Evolutionary conservation across 2,329 filamentous ascomycete genomes (phyloP), one percentile per base, ranked within the genome.

Genomic region (Nigrograna mackinnonii): DNA sequence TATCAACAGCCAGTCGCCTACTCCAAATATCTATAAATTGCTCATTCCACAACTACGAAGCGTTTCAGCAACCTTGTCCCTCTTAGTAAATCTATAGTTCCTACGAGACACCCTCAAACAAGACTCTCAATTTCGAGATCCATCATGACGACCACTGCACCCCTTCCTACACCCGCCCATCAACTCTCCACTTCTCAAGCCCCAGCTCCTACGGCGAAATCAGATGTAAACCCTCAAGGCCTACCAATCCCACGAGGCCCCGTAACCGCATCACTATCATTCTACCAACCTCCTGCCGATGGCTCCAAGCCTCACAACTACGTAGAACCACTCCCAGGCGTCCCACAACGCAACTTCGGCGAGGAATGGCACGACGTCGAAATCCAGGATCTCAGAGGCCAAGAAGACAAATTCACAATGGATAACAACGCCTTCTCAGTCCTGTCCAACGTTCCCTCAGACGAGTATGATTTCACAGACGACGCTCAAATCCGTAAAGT

Each of bases 341-440:
- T 77, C 19, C 82, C 83, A 0, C 78, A 82, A 58, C 78, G 78
- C 50, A 95, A 95, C 76, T 87, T 81, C 67, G 67, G 67, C 39
- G 69, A 65, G 18, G 38, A 51, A 22, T 64, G 57, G 6, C 75
- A 82, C 17, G 62, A 75, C 3, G 80, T 89, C 21, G 60, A 63
- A 4, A 79, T 96, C 57, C 72, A 77, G 47, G 91, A 96, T 70
- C 78, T 91, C 56, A 87, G 91, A 39, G 86, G 85, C 37, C 75
- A 73, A 38, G 89, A 94, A 62, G 60, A 72, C 3, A 70, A 78
- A 14, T 91, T 85, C 69, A 78, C 68, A 6, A 78, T 94, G 12
- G 86, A 92, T 70, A 76, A 74, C 42, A 83, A 91, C 65, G 89
- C 89, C 50, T 95, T 96, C 74, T 76, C 82, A 43, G 73, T 87